A percentile compares a stretch with the other conserved stretches of the same genome.
These are phyloP conservation scores for Endotrypanum monterogeii DNA, from an alignment of 208 protist genomes.

Conservation along the genomic window DNA sequence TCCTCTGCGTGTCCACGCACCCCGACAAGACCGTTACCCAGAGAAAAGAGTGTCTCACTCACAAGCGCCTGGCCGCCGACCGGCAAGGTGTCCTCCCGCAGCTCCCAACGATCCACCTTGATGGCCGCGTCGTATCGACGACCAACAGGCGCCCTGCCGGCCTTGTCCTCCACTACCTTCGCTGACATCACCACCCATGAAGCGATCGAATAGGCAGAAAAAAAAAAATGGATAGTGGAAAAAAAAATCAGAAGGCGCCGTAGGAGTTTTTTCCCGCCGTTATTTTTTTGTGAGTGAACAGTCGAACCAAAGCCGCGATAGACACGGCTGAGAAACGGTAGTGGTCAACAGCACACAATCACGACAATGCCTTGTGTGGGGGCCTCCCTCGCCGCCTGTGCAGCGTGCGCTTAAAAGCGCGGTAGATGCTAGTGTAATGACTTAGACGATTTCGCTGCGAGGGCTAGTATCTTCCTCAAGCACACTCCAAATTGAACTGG, in stretches of 20 bases:
- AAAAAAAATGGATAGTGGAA: background rate
- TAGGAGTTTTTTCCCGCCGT: too few relatives aligned
- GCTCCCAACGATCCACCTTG: conserved; percentile 62
- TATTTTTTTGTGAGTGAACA: too few relatives aligned
- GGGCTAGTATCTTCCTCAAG: too few relatives aligned
- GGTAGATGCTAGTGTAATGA: too few relatives aligned
- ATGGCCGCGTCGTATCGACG: conserved; percentile 19
- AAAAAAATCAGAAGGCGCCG: background rate
- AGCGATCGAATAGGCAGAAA: conserved; percentile 13
- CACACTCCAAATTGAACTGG: background rate
- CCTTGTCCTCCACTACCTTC: conserved; percentile 5
- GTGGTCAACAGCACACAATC: background rate
- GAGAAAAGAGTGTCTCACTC: conserved; percentile 81
- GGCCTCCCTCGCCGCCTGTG: too few relatives aligned
- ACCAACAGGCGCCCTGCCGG: conserved; percentile 13
- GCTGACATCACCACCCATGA: conserved; percentile 18
- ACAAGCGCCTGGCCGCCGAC: conserved; percentile 38
- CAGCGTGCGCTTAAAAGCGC: too few relatives aligned
- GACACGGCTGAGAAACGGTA: background rate
- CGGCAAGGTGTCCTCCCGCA: conserved; percentile 61
- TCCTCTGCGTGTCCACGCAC: conserved; percentile 84
- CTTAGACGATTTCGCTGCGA: too few relatives aligned
- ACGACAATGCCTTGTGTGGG: background rate
- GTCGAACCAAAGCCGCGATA: background rate
- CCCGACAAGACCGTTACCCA: conserved; percentile 83